These are phyloP conservation scores for Centaurea solstitialis DNA, from an alignment of 129 eudicot genomes.

Conservation along the genomic window DNA sequence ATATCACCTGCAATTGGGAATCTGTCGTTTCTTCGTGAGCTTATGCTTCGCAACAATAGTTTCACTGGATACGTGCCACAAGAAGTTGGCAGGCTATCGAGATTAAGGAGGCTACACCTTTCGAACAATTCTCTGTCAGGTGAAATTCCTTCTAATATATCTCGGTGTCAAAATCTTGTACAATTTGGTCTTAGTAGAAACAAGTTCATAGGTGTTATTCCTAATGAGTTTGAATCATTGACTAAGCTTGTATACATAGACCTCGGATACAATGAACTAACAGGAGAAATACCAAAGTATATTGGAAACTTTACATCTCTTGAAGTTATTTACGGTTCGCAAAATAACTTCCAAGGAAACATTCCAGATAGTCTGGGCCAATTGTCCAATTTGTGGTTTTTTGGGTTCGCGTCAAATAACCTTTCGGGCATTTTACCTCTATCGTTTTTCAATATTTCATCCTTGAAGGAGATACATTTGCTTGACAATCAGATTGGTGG, in stretches of 20 bases:
- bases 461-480: not conserved
- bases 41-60: slow-evolving; percentile 27
- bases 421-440: slow-evolving; percentile 14
- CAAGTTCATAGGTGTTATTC: too few species aligned
- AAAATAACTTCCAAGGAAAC: not conserved
- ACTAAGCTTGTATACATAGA: too few species aligned
- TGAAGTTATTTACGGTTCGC: not conserved
- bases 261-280: too few species aligned
- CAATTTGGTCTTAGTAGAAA: not conserved
- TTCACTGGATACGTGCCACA: slow-evolving; percentile 25
- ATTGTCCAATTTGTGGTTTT: not conserved
- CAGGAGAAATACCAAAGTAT: too few species aligned
- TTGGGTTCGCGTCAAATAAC: not conserved
- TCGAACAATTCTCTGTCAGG: slow-evolving; percentile 31
- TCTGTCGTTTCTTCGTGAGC: slow-evolving; percentile 26
- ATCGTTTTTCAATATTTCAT: not conserved
- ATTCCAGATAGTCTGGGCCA: not conserved
- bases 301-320: not conserved
- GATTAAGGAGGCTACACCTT: slow-evolving; percentile 1
- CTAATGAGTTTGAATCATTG: too few species aligned
- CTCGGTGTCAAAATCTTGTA: not conserved
- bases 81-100: slow-evolving; percentile 25
- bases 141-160: slow-evolving; percentile 32
- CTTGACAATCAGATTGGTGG: not conserved
- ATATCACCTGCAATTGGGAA: slow-evolving; percentile 38